phyloP scores from a whole-genome alignment of 2,329 filamentous ascomycete genomes.

The Hysterium pulicare region DNA sequence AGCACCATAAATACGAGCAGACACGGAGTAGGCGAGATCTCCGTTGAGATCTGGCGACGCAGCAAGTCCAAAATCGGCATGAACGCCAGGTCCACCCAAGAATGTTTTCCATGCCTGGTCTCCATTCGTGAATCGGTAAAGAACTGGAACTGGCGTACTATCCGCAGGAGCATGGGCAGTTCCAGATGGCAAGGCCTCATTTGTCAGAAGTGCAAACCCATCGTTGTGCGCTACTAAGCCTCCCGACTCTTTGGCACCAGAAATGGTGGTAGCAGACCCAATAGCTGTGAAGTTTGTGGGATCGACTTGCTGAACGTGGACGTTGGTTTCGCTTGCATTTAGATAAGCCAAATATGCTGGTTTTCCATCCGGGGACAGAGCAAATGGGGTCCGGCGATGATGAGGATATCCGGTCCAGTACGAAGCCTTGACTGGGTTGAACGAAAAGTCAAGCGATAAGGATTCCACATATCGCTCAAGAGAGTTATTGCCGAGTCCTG shows the following conservation, averaged over 20 bases:
- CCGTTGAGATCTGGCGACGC: conserved; percentile 60
- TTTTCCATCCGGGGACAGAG: conserved; percentile 57
- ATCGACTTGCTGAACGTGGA: conserved; percentile 57
- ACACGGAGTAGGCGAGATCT: conserved; percentile 58
- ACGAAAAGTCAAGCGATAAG: conserved; percentile 49
- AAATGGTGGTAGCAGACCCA: conserved; percentile 51
- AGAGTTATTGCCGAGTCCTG: conserved; percentile 40
- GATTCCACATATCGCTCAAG: conserved; percentile 42
- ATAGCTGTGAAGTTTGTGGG: conserved; percentile 53
- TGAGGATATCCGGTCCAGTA: conserved; percentile 63
- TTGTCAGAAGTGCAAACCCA: conserved; percentile 61
- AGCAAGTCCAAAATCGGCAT: conserved; percentile 44
- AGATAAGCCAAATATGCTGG: conserved; percentile 60
- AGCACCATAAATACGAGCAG: conserved; percentile 56
- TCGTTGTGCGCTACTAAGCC: conserved; percentile 61
- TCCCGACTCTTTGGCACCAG: conserved; percentile 55
- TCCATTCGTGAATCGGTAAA: conserved; percentile 58
- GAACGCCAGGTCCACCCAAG: conserved; percentile 56
- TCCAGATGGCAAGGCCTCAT: conserved; percentile 52
- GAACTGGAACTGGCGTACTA: conserved; percentile 51
- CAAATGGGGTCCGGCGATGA: conserved; percentile 60
- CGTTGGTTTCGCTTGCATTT: conserved; percentile 52
- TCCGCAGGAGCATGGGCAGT: conserved; percentile 49
- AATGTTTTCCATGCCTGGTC: conserved; percentile 57
- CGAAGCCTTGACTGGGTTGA: conserved; percentile 56